phyloP scores from a whole-genome alignment of 768 basidiomycete genomes.

The Panellus pusillus region DNA sequence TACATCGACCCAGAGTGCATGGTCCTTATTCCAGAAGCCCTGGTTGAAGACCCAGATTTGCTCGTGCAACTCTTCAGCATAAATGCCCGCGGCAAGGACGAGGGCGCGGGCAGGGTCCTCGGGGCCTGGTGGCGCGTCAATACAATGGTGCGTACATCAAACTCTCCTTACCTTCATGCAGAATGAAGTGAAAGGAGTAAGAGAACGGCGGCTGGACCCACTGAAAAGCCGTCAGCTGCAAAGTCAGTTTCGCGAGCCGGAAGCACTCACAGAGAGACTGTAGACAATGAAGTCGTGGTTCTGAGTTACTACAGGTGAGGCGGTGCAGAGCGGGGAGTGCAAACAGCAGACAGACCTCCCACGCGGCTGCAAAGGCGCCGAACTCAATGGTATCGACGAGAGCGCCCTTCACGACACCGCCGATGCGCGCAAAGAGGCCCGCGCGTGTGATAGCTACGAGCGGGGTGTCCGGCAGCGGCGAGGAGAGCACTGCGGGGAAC shows the following conservation, averaged over 20 bases:
- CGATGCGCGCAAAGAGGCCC: slow-evolving; percentile 43
- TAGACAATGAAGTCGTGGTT: slow-evolving; percentile 58
- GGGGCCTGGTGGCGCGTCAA: slow-evolving; percentile 29
- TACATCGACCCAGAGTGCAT: slow-evolving; percentile 57
- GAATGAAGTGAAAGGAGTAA: slow-evolving; percentile 44
- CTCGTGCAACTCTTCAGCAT: slow-evolving; percentile 53
- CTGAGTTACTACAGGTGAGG: slow-evolving; percentile 29
- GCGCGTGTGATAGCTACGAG: slow-evolving; percentile 53
- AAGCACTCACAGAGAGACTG: slow-evolving; percentile 43
- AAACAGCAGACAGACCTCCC: slow-evolving; percentile 48
- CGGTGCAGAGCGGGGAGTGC: neutral
- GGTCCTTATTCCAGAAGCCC: slow-evolving; percentile 67
- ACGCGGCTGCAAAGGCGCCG: slow-evolving; percentile 55
- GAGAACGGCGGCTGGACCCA: slow-evolving; percentile 30
- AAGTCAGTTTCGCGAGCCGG: neutral
- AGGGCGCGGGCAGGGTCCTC: slow-evolving; percentile 53
- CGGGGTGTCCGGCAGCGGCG: slow-evolving; percentile 48
- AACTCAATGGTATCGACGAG: slow-evolving; percentile 52
- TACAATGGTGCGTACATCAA: neutral
- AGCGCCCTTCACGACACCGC: slow-evolving; percentile 47
- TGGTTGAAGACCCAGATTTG: slow-evolving; percentile 81
- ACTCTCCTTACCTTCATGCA: slow-evolving; percentile 54
- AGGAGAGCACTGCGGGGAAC: slow-evolving; percentile 49
- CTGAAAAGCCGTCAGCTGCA: slow-evolving; percentile 18
- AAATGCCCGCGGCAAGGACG: slow-evolving; percentile 53